A percentile compares a stretch with the other conserved stretches of the same genome.
phyloP scores from a whole-genome alignment of 1,284 basidiomycete species.

The Apiotrichum veenhuisii region DNA sequence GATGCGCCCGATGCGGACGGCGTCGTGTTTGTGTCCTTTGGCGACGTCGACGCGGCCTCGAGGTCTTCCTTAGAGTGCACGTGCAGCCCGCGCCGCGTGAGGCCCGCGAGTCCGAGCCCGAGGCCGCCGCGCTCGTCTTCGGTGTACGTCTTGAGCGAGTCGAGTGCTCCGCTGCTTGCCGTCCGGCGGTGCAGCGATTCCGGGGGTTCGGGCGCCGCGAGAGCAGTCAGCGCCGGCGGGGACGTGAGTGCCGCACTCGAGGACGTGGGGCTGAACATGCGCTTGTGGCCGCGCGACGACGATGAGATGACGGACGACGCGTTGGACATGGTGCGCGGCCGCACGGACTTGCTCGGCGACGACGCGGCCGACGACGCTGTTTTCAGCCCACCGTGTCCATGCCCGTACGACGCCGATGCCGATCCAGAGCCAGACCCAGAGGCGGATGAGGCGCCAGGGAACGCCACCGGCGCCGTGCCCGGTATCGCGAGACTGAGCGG shows the following conservation, averaged over 20 bases:
- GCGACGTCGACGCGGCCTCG: not conserved
- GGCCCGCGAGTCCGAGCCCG: conserved; percentile 29
- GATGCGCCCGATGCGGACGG: not conserved
- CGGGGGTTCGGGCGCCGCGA: conserved; percentile 20
- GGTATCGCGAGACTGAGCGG: conserved; percentile 6
- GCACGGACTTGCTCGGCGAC: conserved; percentile 17
- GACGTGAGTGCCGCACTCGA: conserved; percentile 2
- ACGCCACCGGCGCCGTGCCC: not conserved
- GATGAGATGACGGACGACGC: conserved; percentile 30
- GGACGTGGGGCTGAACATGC: conserved; percentile 35
- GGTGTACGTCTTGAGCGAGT: conserved; percentile 31
- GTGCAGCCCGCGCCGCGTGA: conserved; percentile 28
- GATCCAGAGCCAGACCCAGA: conserved; percentile 25
- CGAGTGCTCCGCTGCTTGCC: conserved; percentile 19
- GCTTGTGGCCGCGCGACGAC: conserved; percentile 15
- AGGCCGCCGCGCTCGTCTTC: conserved; percentile 20
- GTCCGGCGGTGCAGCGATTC: conserved; percentile 15
- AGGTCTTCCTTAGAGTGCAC: conserved; percentile 32
- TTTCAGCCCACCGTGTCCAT: no score
- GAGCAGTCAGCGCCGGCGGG: not conserved
- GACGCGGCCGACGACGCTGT: conserved; percentile 22
- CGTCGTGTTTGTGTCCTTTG: not conserved
- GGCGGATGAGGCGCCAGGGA: conserved; percentile 1
- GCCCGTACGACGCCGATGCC: no score
- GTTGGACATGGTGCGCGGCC: conserved; percentile 27